A percentile compares a stretch with the other conserved stretches of the same genome.
These are phyloP conservation scores for Coleophoma crateriformis DNA, from an alignment of 2,329 filamentous ascomycete genomes.

Conservation along the genomic window DNA sequence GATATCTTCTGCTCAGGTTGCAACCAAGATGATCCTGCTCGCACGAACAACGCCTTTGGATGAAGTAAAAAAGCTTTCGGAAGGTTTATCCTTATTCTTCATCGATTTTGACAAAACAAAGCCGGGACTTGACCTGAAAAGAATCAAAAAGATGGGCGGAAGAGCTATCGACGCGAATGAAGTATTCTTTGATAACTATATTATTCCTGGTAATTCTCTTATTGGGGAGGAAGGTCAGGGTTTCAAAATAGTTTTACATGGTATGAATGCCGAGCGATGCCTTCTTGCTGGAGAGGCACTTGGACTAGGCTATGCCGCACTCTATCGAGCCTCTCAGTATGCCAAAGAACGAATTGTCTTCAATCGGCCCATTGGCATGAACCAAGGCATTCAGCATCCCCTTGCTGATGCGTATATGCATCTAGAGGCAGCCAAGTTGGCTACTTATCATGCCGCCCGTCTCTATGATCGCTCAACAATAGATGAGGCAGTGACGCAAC, in stretches of 20 bases:
- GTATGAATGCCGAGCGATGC: constrained; percentile 76
- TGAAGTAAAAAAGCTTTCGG: constrained; percentile 62
- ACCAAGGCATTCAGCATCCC: constrained; percentile 61
- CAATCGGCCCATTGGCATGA: constrained; percentile 57
- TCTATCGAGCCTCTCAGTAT: constrained; percentile 57
- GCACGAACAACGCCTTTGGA: constrained; percentile 69
- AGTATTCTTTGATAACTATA: constrained; percentile 80
- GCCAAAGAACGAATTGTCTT: constrained; percentile 63
- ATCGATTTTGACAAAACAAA: constrained; percentile 63
- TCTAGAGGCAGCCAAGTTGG: constrained; percentile 59
- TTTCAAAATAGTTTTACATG: constrained; percentile 73
- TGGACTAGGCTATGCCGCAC: constrained; percentile 70
- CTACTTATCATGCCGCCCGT: constrained; percentile 59
- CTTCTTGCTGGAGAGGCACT: constrained; percentile 74
- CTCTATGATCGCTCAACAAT: constrained; percentile 51
- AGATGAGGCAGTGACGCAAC: constrained; percentile 44
- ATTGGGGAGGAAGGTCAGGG: constrained; percentile 71
- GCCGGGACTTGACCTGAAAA: constrained; percentile 49
- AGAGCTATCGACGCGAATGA: constrained; percentile 80
- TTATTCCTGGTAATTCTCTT: constrained; percentile 55
- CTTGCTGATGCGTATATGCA: constrained; percentile 61
- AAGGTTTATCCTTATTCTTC: constrained; percentile 75
- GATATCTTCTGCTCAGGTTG: constrained; percentile 82
- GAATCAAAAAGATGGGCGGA: constrained; percentile 82
- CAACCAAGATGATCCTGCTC: constrained; percentile 76